phyloP scores from a whole-genome alignment of 768 basidiomycete genomes.

The Mycena albidolilacea region DNA sequence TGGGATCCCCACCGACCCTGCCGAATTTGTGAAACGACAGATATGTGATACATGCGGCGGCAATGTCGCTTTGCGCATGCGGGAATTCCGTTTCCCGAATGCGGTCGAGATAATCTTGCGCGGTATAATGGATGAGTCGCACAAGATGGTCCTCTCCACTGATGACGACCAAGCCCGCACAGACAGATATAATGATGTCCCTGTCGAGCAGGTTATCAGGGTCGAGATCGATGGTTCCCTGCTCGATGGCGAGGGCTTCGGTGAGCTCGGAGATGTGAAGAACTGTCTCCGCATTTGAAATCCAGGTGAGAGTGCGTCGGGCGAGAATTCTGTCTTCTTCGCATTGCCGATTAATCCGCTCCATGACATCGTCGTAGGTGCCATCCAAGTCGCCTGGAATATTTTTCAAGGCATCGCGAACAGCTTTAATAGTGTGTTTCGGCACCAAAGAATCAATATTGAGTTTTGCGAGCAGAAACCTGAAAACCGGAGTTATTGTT shows the following conservation, averaged over 20 bases:
- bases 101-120: conserved; percentile 8
- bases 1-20: neutral
- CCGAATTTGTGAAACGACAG: neutral
- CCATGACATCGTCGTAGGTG: neutral
- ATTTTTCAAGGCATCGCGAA: neutral
- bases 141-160: neutral
- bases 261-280: neutral
- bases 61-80: neutral
- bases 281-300: conserved; percentile 6
- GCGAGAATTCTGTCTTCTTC: conserved; percentile 15
- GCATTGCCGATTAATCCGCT: conserved; percentile 11
- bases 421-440: conserved; percentile 16
- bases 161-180: conserved; percentile 17
- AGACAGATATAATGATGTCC: conserved; percentile 6
- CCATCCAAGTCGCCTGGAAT: neutral
- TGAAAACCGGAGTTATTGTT: neutral
- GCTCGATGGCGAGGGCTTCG: conserved; percentile 17
- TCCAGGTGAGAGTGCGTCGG: neutral
- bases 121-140: conserved; percentile 23
- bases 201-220: conserved; percentile 12
- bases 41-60: conserved; percentile 5
- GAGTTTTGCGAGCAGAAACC: conserved; percentile 27
- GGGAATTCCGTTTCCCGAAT: neutral
- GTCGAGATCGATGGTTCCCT: neutral
- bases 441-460: conserved; percentile 1